A percentile compares a stretch with the other conserved stretches of the same genome.
These are phyloP conservation scores for Aspergillus thermomutatus DNA, from an alignment of 2,329 filamentous ascomycete species.

Conservation along the genomic window DNA sequence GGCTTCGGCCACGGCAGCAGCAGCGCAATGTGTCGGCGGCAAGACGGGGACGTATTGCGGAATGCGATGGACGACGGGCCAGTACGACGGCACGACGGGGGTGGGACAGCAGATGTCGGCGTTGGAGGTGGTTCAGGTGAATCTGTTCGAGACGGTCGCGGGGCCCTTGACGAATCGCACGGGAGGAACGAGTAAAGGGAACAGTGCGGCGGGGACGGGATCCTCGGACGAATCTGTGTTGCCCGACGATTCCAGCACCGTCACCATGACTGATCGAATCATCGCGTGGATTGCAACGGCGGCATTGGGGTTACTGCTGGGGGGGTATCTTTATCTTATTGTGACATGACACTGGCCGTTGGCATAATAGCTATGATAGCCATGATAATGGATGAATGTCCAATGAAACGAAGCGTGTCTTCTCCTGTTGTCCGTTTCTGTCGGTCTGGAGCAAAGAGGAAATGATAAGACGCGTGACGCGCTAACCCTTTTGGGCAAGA, in stretches of 20 bases:
- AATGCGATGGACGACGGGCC: slow-evolving; percentile 32
- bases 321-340: slow-evolving; percentile 6
- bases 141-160: slow-evolving; percentile 39
- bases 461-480: background rate
- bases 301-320: slow-evolving; percentile 20
- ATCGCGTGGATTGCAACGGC: slow-evolving; percentile 29
- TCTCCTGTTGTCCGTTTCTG: background rate
- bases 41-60: slow-evolving; percentile 39
- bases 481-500: background rate
- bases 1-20: slow-evolving; percentile 53
- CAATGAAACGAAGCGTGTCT: background rate
- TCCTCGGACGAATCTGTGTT: slow-evolving; percentile 2
- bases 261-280: slow-evolving; percentile 26
- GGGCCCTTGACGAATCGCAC: slow-evolving; percentile 43
- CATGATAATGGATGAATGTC: background rate
- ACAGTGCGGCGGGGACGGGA: slow-evolving; percentile 35
- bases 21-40: slow-evolving; percentile 28
- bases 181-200: slow-evolving; percentile 54
- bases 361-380: background rate
- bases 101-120: slow-evolving; percentile 39
- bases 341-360: background rate
- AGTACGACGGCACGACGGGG: slow-evolving; percentile 31
- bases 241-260: slow-evolving; percentile 20
- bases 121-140: slow-evolving; percentile 59
- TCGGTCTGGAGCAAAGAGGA: background rate